Evolutionary conservation across 1,139 yeast genomes (phyloP).

Genomic region (Trichomonascaceae sp.): DNA sequence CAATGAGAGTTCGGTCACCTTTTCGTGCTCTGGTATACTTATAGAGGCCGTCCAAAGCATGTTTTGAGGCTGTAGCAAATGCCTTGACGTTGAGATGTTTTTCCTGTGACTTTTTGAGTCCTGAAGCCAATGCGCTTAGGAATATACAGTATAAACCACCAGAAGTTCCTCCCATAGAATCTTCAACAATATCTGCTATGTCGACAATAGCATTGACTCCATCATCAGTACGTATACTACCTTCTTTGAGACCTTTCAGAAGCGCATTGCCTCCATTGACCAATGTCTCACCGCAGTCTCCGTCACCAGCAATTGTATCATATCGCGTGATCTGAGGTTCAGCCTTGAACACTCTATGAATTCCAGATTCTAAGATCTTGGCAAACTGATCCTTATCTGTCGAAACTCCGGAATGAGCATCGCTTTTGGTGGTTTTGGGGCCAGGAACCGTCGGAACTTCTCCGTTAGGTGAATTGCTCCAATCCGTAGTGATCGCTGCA

Average conservation of each 20-base stretch:
- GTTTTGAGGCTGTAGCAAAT: slow-evolving; percentile 41
- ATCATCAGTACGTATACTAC: slow-evolving; percentile 41
- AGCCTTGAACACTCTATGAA: slow-evolving; percentile 43
- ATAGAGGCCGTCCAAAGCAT: slow-evolving; percentile 56
- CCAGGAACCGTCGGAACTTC: slow-evolving; percentile 36
- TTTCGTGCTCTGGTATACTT: slow-evolving; percentile 81
- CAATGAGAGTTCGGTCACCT: slow-evolving; percentile 88
- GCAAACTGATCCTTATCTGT: slow-evolving; percentile 41
- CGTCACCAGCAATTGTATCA: slow-evolving; percentile 91
- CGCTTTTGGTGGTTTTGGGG: slow-evolving; percentile 16
- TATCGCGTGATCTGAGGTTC: slow-evolving; percentile 81
- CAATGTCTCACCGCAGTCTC: slow-evolving; percentile 92
- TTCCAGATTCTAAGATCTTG: slow-evolving; percentile 43
- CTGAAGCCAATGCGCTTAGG: slow-evolving; percentile 59
- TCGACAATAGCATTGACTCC: slow-evolving; percentile 52
- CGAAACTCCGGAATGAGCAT: slow-evolving; percentile 32
- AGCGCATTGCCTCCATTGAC: slow-evolving; percentile 77
- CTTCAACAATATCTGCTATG: slow-evolving; percentile 74
- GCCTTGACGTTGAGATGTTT: slow-evolving; percentile 30
- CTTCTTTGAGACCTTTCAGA: slow-evolving; percentile 39
- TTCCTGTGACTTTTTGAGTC: slow-evolving; percentile 34
- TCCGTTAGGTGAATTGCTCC: slow-evolving; percentile 34
- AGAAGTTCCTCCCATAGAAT: slow-evolving; percentile 93
- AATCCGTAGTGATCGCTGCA: slow-evolving; percentile 29
- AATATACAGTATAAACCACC: slow-evolving; percentile 89